Conservation (phyloP, 2,329 filamentous ascomycete genomes). For the Exophiala spinifera region DNA sequence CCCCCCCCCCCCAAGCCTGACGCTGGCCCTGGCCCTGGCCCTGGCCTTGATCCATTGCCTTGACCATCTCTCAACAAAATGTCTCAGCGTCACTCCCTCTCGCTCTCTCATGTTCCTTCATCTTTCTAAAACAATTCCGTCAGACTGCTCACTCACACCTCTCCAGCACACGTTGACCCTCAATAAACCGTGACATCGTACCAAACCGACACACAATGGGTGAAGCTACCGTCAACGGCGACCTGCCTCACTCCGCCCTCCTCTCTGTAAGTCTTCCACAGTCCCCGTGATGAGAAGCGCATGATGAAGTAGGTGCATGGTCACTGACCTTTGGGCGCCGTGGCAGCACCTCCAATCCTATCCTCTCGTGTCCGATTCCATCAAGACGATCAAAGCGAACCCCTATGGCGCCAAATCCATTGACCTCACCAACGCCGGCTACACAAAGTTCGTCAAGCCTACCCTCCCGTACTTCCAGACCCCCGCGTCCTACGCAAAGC, state of each 20-base stretch:
- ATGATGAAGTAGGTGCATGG: background rate
- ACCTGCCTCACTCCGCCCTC: slow-evolving; percentile 42
- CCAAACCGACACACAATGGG: slow-evolving; percentile 37
- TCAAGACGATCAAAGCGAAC: slow-evolving; percentile 75
- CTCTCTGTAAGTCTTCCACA: slow-evolving; percentile 27
- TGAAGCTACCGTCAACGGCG: slow-evolving; percentile 49
- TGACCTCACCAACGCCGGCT: slow-evolving; percentile 69
- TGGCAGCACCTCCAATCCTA: slow-evolving; percentile 79
- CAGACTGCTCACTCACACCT: background rate
- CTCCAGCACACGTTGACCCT: background rate
- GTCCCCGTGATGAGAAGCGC: background rate
- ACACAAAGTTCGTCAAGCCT: slow-evolving; percentile 72
- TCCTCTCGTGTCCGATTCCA: slow-evolving; percentile 74
- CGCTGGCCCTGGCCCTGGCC: background rate
- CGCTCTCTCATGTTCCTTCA: background rate
- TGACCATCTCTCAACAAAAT: background rate
- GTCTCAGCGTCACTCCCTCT: background rate
- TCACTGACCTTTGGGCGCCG: slow-evolving; percentile 3
- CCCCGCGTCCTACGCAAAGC: slow-evolving; percentile 77
- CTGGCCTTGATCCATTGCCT: background rate
- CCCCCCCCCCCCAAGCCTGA: background rate
- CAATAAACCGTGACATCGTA: background rate
- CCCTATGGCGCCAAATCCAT: slow-evolving; percentile 81
- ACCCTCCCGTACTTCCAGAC: slow-evolving; percentile 73
- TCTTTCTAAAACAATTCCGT: background rate